A percentile compares a stretch with the other conserved stretches of the same genome.
Conservation (phyloP, 2,329 filamentous ascomycete genomes). For the Aschersonia sp. region DNA sequence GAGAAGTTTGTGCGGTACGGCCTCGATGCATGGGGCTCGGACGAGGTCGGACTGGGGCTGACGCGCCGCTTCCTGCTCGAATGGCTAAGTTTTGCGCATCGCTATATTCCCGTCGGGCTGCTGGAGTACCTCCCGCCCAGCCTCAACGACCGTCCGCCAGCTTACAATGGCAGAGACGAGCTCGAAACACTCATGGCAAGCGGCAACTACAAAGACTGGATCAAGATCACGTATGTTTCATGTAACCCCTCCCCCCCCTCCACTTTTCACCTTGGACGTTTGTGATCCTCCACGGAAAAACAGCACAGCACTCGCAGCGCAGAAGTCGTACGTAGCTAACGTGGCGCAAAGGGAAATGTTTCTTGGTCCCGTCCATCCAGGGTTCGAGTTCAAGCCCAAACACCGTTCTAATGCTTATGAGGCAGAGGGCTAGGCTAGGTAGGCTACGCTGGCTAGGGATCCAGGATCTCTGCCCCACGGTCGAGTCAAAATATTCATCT, state of each 20-base stretch:
- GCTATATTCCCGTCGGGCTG: constrained; percentile 82
- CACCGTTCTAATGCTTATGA: constrained; percentile 92
- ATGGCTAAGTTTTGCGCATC: constrained; percentile 85
- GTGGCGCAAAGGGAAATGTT: constrained; percentile 71
- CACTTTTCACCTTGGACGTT: too few relatives aligned
- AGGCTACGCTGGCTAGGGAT: neutral
- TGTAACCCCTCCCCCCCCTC: neutral
- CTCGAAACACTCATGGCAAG: constrained; percentile 88
- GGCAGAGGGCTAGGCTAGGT: constrained; percentile 44
- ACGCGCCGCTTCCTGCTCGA: constrained; percentile 88
- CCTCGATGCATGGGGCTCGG: constrained; percentile 86
- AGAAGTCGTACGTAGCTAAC: constrained; percentile 3
- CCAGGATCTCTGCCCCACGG: too few relatives aligned
- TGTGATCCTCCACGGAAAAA: too few relatives aligned
- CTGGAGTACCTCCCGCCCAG: constrained; percentile 77
- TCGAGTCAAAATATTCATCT: too few relatives aligned
- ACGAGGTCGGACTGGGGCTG: constrained; percentile 83
- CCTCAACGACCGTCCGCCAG: constrained; percentile 79
- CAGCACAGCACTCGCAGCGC: too few relatives aligned
- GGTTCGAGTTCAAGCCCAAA: constrained; percentile 92
- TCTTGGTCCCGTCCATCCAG: constrained; percentile 74
- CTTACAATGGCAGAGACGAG: constrained; percentile 72
- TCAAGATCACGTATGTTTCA: constrained; percentile 76
- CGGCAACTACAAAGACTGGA: constrained; percentile 91
- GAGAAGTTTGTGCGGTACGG: constrained; percentile 86